A percentile compares a stretch with the other conserved stretches of the same genome.
Conservation (phyloP, 73 alveolate species). For the Paraurostyla sp. region DNA sequence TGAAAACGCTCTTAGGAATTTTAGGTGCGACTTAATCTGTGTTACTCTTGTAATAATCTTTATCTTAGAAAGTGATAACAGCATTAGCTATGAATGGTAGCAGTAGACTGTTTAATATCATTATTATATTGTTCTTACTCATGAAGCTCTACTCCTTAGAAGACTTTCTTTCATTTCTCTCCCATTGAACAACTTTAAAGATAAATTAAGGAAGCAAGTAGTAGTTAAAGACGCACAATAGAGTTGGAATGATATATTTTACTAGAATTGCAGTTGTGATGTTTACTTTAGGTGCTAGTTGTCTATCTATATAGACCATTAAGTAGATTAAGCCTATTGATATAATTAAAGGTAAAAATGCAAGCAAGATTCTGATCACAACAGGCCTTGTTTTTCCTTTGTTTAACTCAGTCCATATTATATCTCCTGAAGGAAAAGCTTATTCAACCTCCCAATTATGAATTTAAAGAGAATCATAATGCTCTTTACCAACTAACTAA, state of each 20-base stretch:
- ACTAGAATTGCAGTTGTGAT: not conserved
- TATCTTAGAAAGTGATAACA: not conserved
- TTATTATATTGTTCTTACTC: not conserved
- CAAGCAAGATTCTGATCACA: not conserved
- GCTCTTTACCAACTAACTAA: conserved; percentile 11
- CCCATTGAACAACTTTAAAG: conserved; percentile 4
- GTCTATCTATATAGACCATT: conserved; percentile 29
- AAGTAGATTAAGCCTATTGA: not conserved
- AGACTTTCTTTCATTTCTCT: conserved; percentile 40
- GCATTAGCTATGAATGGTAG: conserved; percentile 26
- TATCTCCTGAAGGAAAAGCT: conserved; percentile 39
- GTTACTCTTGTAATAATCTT: not conserved
- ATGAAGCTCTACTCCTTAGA: conserved; percentile 28
- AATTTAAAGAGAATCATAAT: conserved; percentile 31
- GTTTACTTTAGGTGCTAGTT: too few relatives aligned
- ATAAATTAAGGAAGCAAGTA: conserved; percentile 31
- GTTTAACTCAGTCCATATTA: conserved; percentile 44
- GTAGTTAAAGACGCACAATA: conserved; percentile 12
- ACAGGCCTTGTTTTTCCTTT: conserved; percentile 14
- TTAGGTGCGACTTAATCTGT: not conserved
- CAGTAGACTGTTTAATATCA: not conserved
- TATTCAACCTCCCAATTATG: conserved; percentile 58
- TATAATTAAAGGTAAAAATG: not conserved
- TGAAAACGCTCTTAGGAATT: conserved; percentile 23
- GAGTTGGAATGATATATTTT: not conserved